A percentile compares a stretch with the other conserved stretches of the same genome.
Conservation (phyloP, 352 stramenopile genomes). For the Pythium grandisporangium region DNA sequence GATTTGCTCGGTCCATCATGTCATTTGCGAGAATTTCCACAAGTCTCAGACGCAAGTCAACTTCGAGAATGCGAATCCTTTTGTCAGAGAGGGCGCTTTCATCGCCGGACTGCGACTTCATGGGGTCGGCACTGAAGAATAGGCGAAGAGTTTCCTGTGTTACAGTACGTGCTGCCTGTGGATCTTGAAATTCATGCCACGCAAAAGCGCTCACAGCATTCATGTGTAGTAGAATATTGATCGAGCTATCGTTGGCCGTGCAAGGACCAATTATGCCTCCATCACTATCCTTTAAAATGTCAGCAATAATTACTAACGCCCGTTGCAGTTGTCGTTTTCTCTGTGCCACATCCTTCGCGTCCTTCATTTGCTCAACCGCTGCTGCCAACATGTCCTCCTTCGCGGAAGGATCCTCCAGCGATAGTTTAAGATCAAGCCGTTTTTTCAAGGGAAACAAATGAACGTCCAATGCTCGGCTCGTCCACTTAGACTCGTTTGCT, state of each 20-base stretch:
- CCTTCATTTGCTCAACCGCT: slow-evolving; percentile 68
- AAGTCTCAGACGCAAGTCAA: slow-evolving; percentile 37
- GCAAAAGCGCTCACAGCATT: slow-evolving; percentile 29
- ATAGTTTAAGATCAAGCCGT: slow-evolving; percentile 49
- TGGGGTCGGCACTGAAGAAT: slow-evolving; percentile 19
- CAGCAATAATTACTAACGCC: slow-evolving; percentile 14
- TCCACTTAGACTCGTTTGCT: slow-evolving; percentile 21
- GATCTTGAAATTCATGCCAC: slow-evolving; percentile 34
- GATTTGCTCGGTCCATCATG: slow-evolving; percentile 15
- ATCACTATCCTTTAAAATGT: neutral
- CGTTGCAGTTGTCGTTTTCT: slow-evolving; percentile 13
- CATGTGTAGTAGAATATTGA: slow-evolving; percentile 31
- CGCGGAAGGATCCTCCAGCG: slow-evolving; percentile 28
- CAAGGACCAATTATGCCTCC: slow-evolving; percentile 1
- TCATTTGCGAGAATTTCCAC: slow-evolving; percentile 35
- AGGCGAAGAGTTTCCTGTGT: slow-evolving; percentile 18
- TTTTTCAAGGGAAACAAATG: slow-evolving; percentile 60
- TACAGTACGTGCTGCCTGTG: slow-evolving; percentile 14
- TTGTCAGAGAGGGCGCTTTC: slow-evolving; percentile 22
- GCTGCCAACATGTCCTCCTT: slow-evolving; percentile 34
- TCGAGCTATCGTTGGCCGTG: neutral
- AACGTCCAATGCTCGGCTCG: slow-evolving; percentile 41
- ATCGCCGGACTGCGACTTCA: neutral
- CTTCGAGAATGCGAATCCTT: slow-evolving; percentile 37
- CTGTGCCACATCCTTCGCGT: slow-evolving; percentile 36